Percentiles rank a stretch among this genome's conserved stretches.
Conservation (phyloP, 306 rosid genomes). For the Lathyrus oleraceus region DNA sequence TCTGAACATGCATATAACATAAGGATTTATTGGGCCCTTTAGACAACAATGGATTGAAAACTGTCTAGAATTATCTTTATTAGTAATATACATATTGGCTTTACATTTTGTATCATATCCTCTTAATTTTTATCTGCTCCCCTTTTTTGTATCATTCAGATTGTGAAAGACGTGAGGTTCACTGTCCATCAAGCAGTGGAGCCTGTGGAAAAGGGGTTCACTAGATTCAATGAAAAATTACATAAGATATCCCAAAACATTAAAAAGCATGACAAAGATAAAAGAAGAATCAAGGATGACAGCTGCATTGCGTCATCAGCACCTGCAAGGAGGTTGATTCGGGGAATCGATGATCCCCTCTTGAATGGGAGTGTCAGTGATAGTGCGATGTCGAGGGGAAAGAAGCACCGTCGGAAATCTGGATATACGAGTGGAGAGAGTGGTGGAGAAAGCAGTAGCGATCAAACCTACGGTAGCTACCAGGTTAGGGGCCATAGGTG, state of each 20-base stretch:
- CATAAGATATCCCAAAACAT: constrained; percentile 84
- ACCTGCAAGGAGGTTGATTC: constrained; percentile 70
- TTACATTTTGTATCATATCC: constrained; percentile 13
- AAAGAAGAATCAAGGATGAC: constrained; percentile 82
- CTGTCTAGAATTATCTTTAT: constrained; percentile 8
- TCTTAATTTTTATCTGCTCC: constrained; percentile 19
- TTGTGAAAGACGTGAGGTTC: constrained; percentile 88
- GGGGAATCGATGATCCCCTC: constrained; percentile 95
- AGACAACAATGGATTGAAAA: constrained; percentile 11
- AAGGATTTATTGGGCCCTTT: constrained; percentile 26
- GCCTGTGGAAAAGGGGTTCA: constrained; percentile 94
- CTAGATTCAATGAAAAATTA: constrained; percentile 76
- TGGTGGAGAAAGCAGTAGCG: constrained; percentile 96
- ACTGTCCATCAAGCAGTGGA: constrained; percentile 94
- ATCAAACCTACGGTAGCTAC: constrained; percentile 72
- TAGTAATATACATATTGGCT: constrained; percentile 18
- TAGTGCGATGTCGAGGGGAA: constrained; percentile 63
- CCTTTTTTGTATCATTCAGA: constrained; percentile 50
- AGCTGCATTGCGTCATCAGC: constrained; percentile 56
- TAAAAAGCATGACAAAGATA: constrained; percentile 82
- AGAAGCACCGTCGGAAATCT: constrained; percentile 82
- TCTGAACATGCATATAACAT: constrained; percentile 6
- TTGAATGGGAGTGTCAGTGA: constrained; percentile 86
- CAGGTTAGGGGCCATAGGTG: constrained; percentile 85
- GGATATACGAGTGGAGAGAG: constrained; percentile 86